Base-by-base conservation (phyloP, 345 rosid species). In the Cardiospermum halicacabum region DNA sequence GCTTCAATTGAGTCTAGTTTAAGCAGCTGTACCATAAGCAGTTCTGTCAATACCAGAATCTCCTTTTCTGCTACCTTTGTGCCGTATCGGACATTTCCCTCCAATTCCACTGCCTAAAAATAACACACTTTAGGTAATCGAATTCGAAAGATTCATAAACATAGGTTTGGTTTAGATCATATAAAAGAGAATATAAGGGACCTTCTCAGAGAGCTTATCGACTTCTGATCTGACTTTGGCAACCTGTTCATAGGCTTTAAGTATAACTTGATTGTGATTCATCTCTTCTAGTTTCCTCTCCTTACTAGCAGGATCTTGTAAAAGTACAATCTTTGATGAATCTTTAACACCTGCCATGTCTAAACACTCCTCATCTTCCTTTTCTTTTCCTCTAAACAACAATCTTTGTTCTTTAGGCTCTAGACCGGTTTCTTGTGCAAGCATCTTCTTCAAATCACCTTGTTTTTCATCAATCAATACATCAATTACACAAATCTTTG, bases 221-320 rank as follows among this genome's bases (percentile, higher is more conserved):
- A 82, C 82, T 60, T 81, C 85, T 28, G 74, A 65, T 53, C 79
- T 78, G 70, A 77, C 82, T 64, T 53, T 58, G 68, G 64, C 80
- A 11, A 81, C 70, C 11, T 75, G 72, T 69, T 76, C 81, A 27
- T 58, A 68, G 42, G 80, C 77, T 66, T 67, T 67, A 53, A 64
- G 37, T 25, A 69, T 43, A n/a, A 60, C 63, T 42, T 62, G 69
- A 43, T 81, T 74, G 57, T 64, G 70, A 49, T 64, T 70, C 76
- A 79, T 73, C 70, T 75, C 80, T 71, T 70, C 72, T 11, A 78
- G 71, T 65, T 82, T 82, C 73, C 75, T 74, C 78, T 76, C 86
- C 68, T 74, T 82, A 74, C 77, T 72, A n/a, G 83, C 86, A 16
- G 86, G 86, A 55, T 82, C 83, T 60, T 82, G 83, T 47, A 82